Evolutionary conservation across 345 rosid genomes (phyloP), one percentile per base, ranked within the genome.

Genomic region (Moringa oleifera): DNA sequence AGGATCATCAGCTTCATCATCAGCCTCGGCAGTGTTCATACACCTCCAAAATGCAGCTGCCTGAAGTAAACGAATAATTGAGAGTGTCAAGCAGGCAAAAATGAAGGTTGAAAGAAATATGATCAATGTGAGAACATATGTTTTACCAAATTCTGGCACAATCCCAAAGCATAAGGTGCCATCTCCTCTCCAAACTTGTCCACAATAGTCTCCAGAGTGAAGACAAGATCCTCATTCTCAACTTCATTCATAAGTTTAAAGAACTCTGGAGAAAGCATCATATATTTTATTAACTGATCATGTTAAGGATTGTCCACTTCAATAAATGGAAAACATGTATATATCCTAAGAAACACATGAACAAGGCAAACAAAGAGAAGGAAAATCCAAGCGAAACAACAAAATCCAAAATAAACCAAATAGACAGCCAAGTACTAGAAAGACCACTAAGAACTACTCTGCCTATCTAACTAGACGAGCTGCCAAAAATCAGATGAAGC

Each of bases 1-100:
- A 71, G 91, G 77, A 73, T 91, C 96, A 69, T 91, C 97, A 25
- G 72, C 71, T 54, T 88, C 96, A 58, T 88, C 96, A 59, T 76
- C 89, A 54, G 88, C 86, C 74, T 91, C 96, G 56, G 96, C 89
- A 50, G 91, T 80, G 83, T 83, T 91, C 79, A 88, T 79, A 74
- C 96, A 91, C 83, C 88, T 86, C 97, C 97, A 91, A 79, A 91
- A 91, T 58, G 97, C 94, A 73, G 91, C 83, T 7, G 96, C 97
- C 97, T 91, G 79, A 65, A 72, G 28, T 41, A 63, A 55, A 55
- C 49, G 47, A 47, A 13, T 28, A 57, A 47, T 50, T 25, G 19
- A 33, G 18, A 52, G 62, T 46, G 18, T 41, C 51, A 57, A 47
- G 47, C 12, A 41, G 47, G 47, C 17, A 41, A 1, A 15, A 15